phyloP scores from a whole-genome alignment of 106 monocot genomes.

The Narthecium ossifragum region DNA sequence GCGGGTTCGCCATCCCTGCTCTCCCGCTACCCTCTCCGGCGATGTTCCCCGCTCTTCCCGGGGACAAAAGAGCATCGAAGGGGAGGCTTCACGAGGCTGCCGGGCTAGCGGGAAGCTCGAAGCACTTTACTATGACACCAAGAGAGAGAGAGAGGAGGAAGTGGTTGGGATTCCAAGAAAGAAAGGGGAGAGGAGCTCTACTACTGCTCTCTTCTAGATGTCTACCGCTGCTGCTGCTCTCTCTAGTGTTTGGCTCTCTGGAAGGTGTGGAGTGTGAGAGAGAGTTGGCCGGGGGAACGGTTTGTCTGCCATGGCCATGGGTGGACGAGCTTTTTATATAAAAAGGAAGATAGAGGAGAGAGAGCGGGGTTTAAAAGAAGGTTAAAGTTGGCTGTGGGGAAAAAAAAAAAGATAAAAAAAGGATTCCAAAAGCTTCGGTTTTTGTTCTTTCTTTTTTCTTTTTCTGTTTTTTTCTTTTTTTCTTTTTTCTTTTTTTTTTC shows the following conservation, averaged over 20 bases:
- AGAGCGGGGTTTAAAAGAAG: too few relatives aligned
- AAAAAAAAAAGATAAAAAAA: neutral
- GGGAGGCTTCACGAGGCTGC: neutral
- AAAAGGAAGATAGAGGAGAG: neutral
- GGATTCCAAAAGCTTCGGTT: neutral
- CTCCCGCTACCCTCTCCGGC: neutral
- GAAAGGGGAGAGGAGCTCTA: neutral
- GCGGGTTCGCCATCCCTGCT: conserved; percentile 53
- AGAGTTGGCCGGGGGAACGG: too few relatives aligned
- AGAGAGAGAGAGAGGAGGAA: neutral
- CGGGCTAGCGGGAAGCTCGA: too few relatives aligned
- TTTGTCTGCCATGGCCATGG: neutral
- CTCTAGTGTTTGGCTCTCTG: too few relatives aligned
- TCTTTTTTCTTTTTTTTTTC: too few relatives aligned
- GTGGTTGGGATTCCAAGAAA: neutral
- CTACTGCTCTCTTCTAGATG: too few relatives aligned
- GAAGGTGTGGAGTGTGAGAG: neutral
- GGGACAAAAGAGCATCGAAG: neutral
- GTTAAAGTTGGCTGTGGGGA: too few relatives aligned
- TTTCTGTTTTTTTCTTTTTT: too few relatives aligned
- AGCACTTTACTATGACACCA: too few relatives aligned
- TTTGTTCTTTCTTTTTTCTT: too few relatives aligned
- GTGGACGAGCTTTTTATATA: neutral
- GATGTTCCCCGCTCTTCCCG: neutral
- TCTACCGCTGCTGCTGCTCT: too few relatives aligned